Conservation (phyloP, 331 rosid genomes). For the Quercus tomentella region DNA sequence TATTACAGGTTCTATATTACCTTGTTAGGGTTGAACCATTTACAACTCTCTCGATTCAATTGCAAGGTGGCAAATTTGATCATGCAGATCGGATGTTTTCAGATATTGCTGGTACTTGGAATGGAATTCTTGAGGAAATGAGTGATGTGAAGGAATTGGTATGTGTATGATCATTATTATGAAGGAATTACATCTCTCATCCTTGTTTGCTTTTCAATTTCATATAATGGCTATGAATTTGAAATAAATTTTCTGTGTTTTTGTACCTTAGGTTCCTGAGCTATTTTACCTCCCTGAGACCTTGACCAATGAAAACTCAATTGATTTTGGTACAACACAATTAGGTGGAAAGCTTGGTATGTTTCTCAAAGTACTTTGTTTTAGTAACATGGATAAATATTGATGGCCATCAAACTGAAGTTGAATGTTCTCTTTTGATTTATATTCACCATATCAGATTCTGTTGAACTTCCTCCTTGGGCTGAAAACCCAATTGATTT, state of each 20-base stretch:
- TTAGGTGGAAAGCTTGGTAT: conserved; percentile 88
- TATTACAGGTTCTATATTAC: conserved; percentile 85
- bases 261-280: conserved; percentile 79
- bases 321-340: conserved; percentile 96
- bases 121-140: conserved; percentile 96
- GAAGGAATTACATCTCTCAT: conserved; percentile 7
- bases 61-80: conserved; percentile 98
- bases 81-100: conserved; percentile 99
- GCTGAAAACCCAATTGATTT: conserved; percentile 90
- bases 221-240: conserved; percentile 2
- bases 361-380: conserved; percentile 30
- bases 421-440: conserved; percentile 24
- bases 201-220: conserved; percentile 7
- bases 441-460: conserved; percentile 43
- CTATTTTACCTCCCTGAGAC: conserved; percentile 94
- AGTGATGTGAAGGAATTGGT: conserved; percentile 99
- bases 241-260: not conserved
- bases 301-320: conserved; percentile 84
- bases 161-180: conserved; percentile 20
- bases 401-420: not conserved
- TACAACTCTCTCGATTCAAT: conserved; percentile 90
- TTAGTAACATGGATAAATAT: conserved; percentile 7
- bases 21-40: conserved; percentile 97
- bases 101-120: conserved; percentile 90
- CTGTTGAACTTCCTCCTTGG: conserved; percentile 91